Evolutionary conservation across 305 asterid species (phyloP).

Genomic region (Fraxinus latifolia): DNA sequence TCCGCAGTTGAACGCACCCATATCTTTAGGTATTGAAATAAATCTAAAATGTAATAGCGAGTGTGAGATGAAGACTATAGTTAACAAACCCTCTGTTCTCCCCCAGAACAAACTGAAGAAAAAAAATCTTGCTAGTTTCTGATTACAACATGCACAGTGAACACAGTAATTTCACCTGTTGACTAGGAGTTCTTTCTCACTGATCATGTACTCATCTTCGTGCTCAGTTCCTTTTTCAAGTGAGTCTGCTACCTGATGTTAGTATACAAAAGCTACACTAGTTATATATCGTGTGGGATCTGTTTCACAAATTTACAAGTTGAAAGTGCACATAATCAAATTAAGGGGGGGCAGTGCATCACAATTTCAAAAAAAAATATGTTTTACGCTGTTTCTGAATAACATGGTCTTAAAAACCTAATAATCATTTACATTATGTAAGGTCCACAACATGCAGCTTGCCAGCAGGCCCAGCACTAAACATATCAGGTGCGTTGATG

Average conservation of each 20-base stretch:
- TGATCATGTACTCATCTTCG: constrained; percentile 97
- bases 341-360: neutral
- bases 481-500: neutral
- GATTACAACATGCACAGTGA: neutral
- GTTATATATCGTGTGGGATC: neutral
- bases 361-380: neutral
- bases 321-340: neutral
- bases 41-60: constrained; percentile 39
- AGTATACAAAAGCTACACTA: constrained; percentile 4
- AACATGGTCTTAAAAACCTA: neutral
- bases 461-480: neutral
- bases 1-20: constrained; percentile 97
- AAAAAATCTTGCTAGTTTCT: neutral
- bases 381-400: neutral
- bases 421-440: neutral
- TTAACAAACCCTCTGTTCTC: neutral
- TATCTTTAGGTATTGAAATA: constrained; percentile 80
- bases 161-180: constrained; percentile 52
- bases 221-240: constrained; percentile 98
- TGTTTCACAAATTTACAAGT: neutral
- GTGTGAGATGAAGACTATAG: constrained; percentile 13
- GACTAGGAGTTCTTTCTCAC: constrained; percentile 94
- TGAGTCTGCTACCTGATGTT: constrained; percentile 84
- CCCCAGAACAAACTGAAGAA: neutral
- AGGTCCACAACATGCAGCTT: neutral